Evolutionary conservation across 257 asterid species (phyloP), one percentile per base, ranked within the genome.

Genomic region (Petunia secreta): DNA sequence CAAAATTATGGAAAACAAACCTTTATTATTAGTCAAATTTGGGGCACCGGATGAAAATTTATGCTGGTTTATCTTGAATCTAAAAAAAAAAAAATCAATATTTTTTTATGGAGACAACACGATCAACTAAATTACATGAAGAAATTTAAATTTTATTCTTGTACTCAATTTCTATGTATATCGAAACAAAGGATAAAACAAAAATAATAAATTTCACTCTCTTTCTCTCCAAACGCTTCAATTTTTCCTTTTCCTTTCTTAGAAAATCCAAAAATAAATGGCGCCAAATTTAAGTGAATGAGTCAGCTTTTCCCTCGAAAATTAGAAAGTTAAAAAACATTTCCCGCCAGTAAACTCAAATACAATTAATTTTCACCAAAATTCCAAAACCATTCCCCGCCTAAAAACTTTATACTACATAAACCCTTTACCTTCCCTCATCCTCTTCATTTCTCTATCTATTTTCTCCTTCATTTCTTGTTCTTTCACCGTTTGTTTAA

Each of bases 351-450:
- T 50, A 37, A 79, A 50, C 16, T 63, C 63, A 3, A 73, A 73
- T 5, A 25, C 6, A 1, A 43, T 15, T 63, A 64, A 64, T 36
- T 64, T 79, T 79, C 40, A 7, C 34, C 48, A 7, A 80, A 83
- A 82, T 77, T 81, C 82, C 79, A 83, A 77, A 75, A 1, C 7
- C 50, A 57, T 48, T 36, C 63, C 87, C 77, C 91, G 86, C 90
- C 87, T 59, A 14, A 50, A 82, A 69, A 44, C 44, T 5, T n/a
- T 78, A 2, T 25, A 36, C 44, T 85, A 84, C 86, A 87, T 50
- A 80, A 8, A 4, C 63, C 13, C 58, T 66, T 7, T 34, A 2
- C n/a, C 1, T 1, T 68, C 58, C 1, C 1, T 60, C 38, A 9
- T 13, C 44, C 53, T 50, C 80, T 46, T 16, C 76, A 48, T 71